Evolutionary conservation across 2,329 filamentous ascomycete species (phyloP), one percentile per base, ranked within the genome.

Genomic region (Cryphonectria carpinicola): DNA sequence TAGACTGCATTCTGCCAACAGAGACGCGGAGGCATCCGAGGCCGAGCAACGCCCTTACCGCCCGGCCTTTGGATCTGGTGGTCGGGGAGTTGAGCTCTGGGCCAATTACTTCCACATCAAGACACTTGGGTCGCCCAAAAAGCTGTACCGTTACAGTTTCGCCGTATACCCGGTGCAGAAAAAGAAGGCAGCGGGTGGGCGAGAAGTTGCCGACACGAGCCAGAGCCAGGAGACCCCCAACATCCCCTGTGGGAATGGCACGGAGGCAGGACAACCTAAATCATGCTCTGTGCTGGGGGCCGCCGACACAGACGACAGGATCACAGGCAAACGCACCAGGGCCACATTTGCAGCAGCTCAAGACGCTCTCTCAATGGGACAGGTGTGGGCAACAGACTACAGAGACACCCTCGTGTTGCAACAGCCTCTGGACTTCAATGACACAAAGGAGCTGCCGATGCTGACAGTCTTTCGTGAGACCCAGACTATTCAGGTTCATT

Each of bases 101-200:
- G 80, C 86, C 5, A 89, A 89, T 76, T 89, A 86, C 74, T 88
- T 87, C 74, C 78, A 78, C 1, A 70, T 89, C 64, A 75, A 80
- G 8, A 73, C 85, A 10, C 80, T 81, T 56, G 75, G 78, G 0
- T 75, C 54, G 25, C 54, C 28, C 13, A 58, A 32, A 28, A 58
- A 58, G 54, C 54, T 58, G 54, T 58, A 32, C 54, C 28, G 28
- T 10, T 58, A 58, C 54, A 58, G 54, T 14, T 58, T 58, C 14
- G 54, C 54, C 6, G 28, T 58, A 28, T 58, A 19, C 54, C 25
- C 25, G 28, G 5, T 13, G 25, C 25, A 19, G 54, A 1, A 58
- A 8, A 58, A 58, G 54, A 32, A 19, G 28, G 19, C 25, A 14
- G 54, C 54, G 13, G 54, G 13, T 17, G 28, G 35, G 28, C 25